Evolutionary conservation across 164 flowering plant species (phyloP).

Genomic region (Magnolia officinalis): DNA sequence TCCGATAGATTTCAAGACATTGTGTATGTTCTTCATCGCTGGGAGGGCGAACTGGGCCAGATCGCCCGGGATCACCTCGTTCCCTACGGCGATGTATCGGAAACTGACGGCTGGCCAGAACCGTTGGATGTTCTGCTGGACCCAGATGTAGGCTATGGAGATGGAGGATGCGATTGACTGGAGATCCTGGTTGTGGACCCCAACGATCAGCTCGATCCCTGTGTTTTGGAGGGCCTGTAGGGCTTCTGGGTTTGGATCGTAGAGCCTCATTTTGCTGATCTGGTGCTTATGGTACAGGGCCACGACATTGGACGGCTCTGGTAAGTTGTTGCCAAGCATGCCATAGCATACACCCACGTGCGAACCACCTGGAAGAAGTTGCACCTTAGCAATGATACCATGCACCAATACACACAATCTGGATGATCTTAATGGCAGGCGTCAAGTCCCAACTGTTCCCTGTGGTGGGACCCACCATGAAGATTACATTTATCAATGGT

Average conservation of each 20-base stretch:
- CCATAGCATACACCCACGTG: constrained; percentile 19
- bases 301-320: constrained; percentile 9
- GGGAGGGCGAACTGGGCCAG: constrained; percentile 7
- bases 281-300: neutral
- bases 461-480: no score
- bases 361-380: constrained; percentile 4
- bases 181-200: constrained; percentile 10
- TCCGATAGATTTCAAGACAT: neutral
- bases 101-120: constrained; percentile 15
- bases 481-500: no score
- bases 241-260: constrained; percentile 8
- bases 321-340: constrained; percentile 13
- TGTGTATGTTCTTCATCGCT: constrained; percentile 11
- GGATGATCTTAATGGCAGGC: no score
- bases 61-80: constrained; percentile 17
- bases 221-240: constrained; percentile 17
- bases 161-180: neutral
- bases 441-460: no score
- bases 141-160: constrained; percentile 11
- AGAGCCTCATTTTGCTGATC: constrained; percentile 18
- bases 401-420: no score
- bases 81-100: constrained; percentile 19
- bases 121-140: constrained; percentile 3
- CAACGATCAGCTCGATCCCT: constrained; percentile 11
- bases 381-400: no score